Percentiles rank a stretch among this genome's conserved stretches.
These are phyloP conservation scores for Candida frijolesensis DNA, from an alignment of 1,139 yeast genomes.

Conservation along the genomic window DNA sequence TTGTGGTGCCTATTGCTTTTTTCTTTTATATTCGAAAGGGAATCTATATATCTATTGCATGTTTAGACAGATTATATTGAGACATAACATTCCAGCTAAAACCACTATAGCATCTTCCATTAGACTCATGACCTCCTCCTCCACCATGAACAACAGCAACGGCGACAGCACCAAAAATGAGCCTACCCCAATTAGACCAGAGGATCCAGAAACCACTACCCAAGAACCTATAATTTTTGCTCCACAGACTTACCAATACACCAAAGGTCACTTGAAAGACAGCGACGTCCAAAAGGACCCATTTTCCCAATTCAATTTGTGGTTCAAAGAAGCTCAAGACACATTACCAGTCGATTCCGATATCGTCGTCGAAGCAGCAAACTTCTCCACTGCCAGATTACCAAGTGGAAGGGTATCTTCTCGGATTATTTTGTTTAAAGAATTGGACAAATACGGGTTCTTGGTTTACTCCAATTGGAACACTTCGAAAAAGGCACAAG, in stretches of 20 bases:
- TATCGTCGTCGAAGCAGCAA: conserved; percentile 73
- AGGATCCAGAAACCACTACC: conserved; percentile 18
- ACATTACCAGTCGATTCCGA: conserved; percentile 39
- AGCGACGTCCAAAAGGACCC: conserved; percentile 61
- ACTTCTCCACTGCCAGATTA: conserved; percentile 80
- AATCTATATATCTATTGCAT: conserved; percentile 1
- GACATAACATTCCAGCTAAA: conserved; percentile 1
- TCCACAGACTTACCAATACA: conserved; percentile 88
- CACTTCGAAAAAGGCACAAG: conserved; percentile 76
- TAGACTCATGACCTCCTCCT: conserved; percentile 5
- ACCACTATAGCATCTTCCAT: conserved; percentile 7
- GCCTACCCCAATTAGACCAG: conserved; percentile 4
- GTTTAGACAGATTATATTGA: conserved; percentile 9
- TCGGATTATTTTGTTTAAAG: conserved; percentile 83
- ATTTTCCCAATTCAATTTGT: conserved; percentile 70
- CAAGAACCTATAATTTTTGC: conserved; percentile 55
- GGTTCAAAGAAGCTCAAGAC: conserved; percentile 82
- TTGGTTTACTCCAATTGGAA: conserved; percentile 93
- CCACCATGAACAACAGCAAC: background rate
- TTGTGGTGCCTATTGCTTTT: background rate
- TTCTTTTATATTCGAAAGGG: background rate
- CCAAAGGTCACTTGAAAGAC: conserved; percentile 62
- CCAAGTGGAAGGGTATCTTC: conserved; percentile 90
- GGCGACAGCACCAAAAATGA: background rate
- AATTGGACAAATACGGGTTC: conserved; percentile 81